Base-by-base conservation (phyloP, 345 rosid genomes). In the Eucalyptus coolabah region DNA sequence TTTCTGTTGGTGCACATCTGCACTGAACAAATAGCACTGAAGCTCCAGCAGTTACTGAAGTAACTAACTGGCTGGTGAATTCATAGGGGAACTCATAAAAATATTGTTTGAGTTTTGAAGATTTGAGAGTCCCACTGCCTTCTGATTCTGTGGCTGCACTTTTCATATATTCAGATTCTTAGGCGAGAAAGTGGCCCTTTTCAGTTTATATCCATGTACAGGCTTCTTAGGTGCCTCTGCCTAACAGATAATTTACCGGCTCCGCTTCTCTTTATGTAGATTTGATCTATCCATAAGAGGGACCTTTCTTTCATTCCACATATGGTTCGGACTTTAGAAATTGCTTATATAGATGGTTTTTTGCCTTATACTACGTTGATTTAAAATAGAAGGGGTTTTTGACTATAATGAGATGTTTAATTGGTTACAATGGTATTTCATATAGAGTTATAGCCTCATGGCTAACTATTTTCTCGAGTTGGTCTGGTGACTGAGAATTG, bases 401-500 rank as follows among this genome's bases (percentile, higher is more conserved):
- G 72, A 4, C 34, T 63, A 63, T 63, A 30, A 63, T 63, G 12
- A 37, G 82, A 72, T 72, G 82, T 37, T 72, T 40, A 34, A 72
- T 72, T 72, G 82, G 82, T 72, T 72, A 72, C 82, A 12, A 11
- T 6, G 82, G 44, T 72, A 72, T 72, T 72, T 72, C 50, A 47
- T 45, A 45, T 44, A 26, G 87, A 28, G 54, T 47, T 86, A 14
- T 32, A 12, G 50, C 37, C 54, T 47, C 34, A 44, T 86, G 87
- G 54, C 16, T 86, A 26, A n/a, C 87, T 86, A 45, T 86, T 40
- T 81, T 45, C 90, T 37, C 44, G 87, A 86, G 86, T 72, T 91
- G 99, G 97, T 91, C 88, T 28, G 91, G 88, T 89, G 63, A 90
- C 93, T 86, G 89, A 88, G 86, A 91, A 90, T n/a, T 92, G 93